Evolutionary conservation across 768 basidiomycete genomes (phyloP).

Genomic region (Lactarius evosmus): DNA sequence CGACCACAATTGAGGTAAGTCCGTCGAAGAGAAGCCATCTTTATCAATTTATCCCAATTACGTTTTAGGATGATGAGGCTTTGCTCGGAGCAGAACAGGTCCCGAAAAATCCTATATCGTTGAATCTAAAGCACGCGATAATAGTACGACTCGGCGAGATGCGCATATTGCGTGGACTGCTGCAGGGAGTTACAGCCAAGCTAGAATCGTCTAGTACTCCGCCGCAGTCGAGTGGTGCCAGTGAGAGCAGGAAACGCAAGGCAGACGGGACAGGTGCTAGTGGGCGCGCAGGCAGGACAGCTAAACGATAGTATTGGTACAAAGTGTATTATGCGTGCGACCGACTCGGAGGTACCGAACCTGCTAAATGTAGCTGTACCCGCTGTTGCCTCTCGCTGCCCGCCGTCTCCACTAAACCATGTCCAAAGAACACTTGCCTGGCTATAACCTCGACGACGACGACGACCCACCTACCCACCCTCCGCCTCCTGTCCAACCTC

Average conservation of each 20-base stretch:
- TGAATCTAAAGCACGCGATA: constrained; percentile 58
- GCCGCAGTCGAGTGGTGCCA: background rate
- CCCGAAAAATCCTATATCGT: constrained; percentile 30
- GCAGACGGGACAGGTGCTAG: background rate
- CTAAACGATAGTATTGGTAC: constrained; percentile 2
- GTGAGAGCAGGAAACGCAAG: constrained; percentile 19
- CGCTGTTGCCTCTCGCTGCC: background rate
- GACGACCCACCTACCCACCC: constrained; percentile 3
- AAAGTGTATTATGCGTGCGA: background rate
- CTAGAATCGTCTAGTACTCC: background rate
- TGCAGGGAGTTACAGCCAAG: background rate
- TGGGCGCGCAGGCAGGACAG: background rate
- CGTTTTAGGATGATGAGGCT: constrained; percentile 49
- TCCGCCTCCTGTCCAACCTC: background rate
- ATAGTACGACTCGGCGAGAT: constrained; percentile 82
- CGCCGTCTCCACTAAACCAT: constrained; percentile 6
- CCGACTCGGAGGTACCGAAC: too few species aligned
- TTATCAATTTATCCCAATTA: background rate
- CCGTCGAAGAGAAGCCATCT: background rate
- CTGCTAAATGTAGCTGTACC: background rate
- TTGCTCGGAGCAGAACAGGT: constrained; percentile 35
- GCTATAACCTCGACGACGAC: constrained; percentile 24
- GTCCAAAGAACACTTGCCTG: constrained; percentile 9
- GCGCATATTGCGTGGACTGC: constrained; percentile 46
- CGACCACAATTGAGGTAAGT: constrained; percentile 57